Percentiles rank a stretch among this genome's conserved stretches.
Conservation (phyloP, 73 alveolate genomes). For the Halteria grandinella region DNA sequence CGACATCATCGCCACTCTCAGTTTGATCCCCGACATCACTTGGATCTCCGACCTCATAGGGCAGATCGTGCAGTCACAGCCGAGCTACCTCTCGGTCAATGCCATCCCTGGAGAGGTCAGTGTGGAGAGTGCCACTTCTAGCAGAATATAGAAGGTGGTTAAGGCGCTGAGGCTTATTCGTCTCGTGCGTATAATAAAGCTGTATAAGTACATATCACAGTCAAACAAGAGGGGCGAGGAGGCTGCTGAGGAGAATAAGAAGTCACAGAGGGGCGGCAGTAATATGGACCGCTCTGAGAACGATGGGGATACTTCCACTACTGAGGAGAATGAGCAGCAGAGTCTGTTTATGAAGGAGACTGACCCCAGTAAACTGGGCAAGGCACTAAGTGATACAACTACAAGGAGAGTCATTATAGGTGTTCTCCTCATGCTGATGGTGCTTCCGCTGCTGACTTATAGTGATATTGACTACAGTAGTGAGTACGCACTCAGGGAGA, state of each 20-base stretch:
- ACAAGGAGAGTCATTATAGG: conserved; percentile 80
- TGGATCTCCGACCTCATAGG: conserved; percentile 60
- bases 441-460: conserved; percentile 67
- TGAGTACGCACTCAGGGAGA: conserved; percentile 71
- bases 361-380: conserved; percentile 63
- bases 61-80: conserved; percentile 13
- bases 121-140: conserved; percentile 26
- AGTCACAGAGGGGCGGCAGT: too few species aligned
- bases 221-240: conserved; percentile 35
- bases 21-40: conserved; percentile 71
- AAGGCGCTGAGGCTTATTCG: conserved; percentile 73
- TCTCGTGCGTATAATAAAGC: conserved; percentile 75
- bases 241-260: conserved; percentile 9
- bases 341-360: conserved; percentile 34
- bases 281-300: neutral
- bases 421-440: conserved; percentile 73
- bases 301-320: neutral
- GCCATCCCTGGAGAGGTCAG: conserved; percentile 48
- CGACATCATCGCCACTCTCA: conserved; percentile 76
- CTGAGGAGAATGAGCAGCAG: conserved; percentile 34
- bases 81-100: conserved; percentile 49
- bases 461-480: conserved; percentile 48
- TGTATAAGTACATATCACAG: conserved; percentile 69
- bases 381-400: conserved; percentile 76
- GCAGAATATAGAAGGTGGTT: conserved; percentile 38